phyloP scores from a whole-genome alignment of 805 yeast species.

The Lipomyces mesembrius region DNA sequence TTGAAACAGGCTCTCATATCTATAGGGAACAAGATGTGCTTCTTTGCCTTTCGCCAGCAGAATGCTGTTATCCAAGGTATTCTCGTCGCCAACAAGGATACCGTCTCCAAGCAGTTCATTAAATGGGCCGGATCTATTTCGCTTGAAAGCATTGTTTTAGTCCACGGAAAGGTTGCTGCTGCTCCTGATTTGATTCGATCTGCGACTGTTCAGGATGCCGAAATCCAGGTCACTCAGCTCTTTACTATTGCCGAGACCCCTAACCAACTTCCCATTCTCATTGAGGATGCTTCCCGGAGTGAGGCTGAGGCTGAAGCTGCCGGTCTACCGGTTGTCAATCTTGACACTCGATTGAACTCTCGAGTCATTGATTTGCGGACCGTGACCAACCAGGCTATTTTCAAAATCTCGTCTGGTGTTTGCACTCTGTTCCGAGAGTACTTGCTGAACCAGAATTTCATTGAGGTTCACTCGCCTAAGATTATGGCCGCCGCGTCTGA shows the following conservation, averaged over 20 bases:
- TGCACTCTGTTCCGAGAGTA: constrained; percentile 88
- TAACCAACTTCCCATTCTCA: constrained; percentile 85
- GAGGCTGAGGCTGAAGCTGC: constrained; percentile 84
- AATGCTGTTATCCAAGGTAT: constrained; percentile 80
- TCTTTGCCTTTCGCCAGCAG: constrained; percentile 91
- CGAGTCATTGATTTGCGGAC: constrained; percentile 97
- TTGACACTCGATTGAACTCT: constrained; percentile 93
- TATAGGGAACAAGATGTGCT: constrained; percentile 80
- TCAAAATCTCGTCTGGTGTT: constrained; percentile 90
- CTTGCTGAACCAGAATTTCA: constrained; percentile 66
- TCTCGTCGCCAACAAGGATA: constrained; percentile 71
- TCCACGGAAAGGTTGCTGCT: constrained; percentile 80
- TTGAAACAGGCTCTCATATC: background rate
- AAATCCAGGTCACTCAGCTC: constrained; percentile 75
- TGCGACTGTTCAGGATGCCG: constrained; percentile 89
- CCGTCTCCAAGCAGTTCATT: constrained; percentile 91
- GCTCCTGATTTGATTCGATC: constrained; percentile 86
- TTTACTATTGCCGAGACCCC: constrained; percentile 86
- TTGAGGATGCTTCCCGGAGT: constrained; percentile 95
- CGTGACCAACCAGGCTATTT: constrained; percentile 95
- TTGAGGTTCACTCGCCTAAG: constrained; percentile 96
- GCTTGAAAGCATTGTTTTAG: constrained; percentile 89
- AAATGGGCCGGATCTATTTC: constrained; percentile 90
- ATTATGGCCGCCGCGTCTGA: constrained; percentile 94
- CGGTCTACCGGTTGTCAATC: constrained; percentile 89